phyloP scores from a whole-genome alignment of 768 basidiomycete genomes.

The Pholiota conissans region DNA sequence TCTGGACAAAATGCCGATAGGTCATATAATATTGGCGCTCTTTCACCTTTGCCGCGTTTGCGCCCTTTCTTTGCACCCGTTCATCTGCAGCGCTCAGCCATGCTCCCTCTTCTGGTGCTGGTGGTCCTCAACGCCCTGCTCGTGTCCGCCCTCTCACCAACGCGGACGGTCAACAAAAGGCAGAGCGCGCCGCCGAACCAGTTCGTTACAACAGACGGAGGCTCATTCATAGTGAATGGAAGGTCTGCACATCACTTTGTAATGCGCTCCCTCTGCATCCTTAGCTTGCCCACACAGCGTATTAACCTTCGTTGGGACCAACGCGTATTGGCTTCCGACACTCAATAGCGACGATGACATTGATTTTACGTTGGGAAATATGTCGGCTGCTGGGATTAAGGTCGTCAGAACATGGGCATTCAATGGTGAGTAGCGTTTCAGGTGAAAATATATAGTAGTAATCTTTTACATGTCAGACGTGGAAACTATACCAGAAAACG shows the following conservation, averaged over 20 bases:
- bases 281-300: constrained; percentile 18
- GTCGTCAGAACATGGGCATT: constrained; percentile 74
- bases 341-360: constrained; percentile 59
- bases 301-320: constrained; percentile 45
- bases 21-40: constrained; percentile 2
- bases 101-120: constrained; percentile 32
- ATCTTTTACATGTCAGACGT: constrained; percentile 39
- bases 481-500: constrained; percentile 47
- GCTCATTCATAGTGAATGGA: constrained; percentile 56
- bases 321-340: constrained; percentile 65
- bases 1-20: constrained; percentile 7
- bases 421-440: constrained; percentile 49
- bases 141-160: constrained; percentile 32
- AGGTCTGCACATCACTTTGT: constrained; percentile 31
- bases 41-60: constrained; percentile 10
- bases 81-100: constrained; percentile 24
- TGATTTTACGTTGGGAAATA: constrained; percentile 53
- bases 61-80: constrained; percentile 23
- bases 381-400: constrained; percentile 53
- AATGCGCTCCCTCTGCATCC: neutral
- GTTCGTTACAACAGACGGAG: constrained; percentile 46
- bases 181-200: constrained; percentile 23
- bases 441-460: neutral
- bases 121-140: constrained; percentile 31
- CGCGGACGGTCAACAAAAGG: constrained; percentile 31